Evolutionary conservation across 371 early-diverging fungal genomes (phyloP).

Genomic region (Capniomyces stellatus): DNA sequence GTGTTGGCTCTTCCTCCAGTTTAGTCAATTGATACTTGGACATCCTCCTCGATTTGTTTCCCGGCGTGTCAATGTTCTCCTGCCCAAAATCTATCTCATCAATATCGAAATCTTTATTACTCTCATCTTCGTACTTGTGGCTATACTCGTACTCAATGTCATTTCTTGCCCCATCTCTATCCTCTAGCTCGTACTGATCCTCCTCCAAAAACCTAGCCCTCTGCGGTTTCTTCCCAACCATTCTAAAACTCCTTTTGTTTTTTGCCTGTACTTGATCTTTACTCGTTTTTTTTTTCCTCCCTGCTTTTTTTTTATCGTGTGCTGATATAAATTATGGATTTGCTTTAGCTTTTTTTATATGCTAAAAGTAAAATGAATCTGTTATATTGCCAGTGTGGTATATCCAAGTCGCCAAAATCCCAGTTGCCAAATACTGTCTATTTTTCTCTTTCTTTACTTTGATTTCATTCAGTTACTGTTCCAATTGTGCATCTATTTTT

Average conservation of each 20-base stretch:
- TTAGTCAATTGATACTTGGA: conserved; percentile 1
- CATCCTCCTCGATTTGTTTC: neutral
- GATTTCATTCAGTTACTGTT: too few species aligned
- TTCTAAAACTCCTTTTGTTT: neutral
- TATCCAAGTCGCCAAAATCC: too few species aligned
- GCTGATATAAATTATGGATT: too few species aligned
- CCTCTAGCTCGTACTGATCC: conserved; percentile 1
- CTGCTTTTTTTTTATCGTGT: neutral
- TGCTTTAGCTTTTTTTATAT: neutral
- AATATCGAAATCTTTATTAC: neutral
- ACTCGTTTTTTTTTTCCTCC: neutral
- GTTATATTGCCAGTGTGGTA: too few species aligned
- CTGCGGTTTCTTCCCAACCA: neutral
- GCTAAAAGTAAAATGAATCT: too few species aligned
- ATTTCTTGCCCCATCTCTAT: neutral
- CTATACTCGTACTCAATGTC: neutral
- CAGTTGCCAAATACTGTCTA: too few species aligned
- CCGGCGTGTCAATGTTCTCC: neutral
- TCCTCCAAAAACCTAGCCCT: neutral
- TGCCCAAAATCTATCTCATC: neutral
- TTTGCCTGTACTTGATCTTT: neutral
- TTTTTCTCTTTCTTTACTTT: too few species aligned
- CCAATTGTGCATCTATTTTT: too few species aligned
- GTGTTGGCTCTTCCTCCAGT: neutral
- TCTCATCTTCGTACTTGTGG: neutral